Base-by-base conservation (phyloP, 2,329 filamentous ascomycete genomes). In the Madurella mycetomatis region DNA sequence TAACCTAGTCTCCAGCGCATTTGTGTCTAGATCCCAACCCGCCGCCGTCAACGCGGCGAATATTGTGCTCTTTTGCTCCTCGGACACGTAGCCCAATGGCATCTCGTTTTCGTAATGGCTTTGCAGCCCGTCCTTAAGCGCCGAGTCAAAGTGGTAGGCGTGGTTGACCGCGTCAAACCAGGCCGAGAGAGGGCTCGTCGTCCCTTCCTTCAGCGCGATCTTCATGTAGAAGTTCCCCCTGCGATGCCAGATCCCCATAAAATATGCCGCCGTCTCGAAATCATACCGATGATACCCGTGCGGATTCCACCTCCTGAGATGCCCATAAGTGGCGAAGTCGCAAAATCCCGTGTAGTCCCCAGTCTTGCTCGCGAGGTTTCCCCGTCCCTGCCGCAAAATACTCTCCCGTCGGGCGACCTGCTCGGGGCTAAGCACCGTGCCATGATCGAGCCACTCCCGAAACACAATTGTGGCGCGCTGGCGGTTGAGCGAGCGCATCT, bases 381-480 rank as follows among this genome's bases (percentile, higher is more conserved):
- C 76, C 48, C 66, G 63, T 51, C 67, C 69, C 71, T 78, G 79
- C 46, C 79, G 73, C n/a, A 96, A 70, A 18, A 90, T 82, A 16
- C 77, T 81, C 67, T 90, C 87, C 46, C 75, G 72, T 47, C 79
- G 64, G 0, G 88, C 80, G 1, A 91, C 84, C 60, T 91, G 75
- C 8, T 75, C 71, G 0, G 90, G 91, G 0, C 77, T 78, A 2
- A 89, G 76, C 1, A 88, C 71, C 11, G 65, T 70, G 19, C 75
- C 74, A 15, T 59, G 72, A 49, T 68, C 76, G 61, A 86, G 67
- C 50, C 81, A 80, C 58, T 78, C 74, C 41, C 82, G 79, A 63
- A 92, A 85, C 1, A 95, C 76, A 17, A 96, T 83, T 46, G 86
- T 89, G 1, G 91, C 88, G 37, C 94, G 82, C 70, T 97, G 92